Evolutionary conservation across 768 basidiomycete genomes (phyloP).

Genomic region (Pholiota molesta): DNA sequence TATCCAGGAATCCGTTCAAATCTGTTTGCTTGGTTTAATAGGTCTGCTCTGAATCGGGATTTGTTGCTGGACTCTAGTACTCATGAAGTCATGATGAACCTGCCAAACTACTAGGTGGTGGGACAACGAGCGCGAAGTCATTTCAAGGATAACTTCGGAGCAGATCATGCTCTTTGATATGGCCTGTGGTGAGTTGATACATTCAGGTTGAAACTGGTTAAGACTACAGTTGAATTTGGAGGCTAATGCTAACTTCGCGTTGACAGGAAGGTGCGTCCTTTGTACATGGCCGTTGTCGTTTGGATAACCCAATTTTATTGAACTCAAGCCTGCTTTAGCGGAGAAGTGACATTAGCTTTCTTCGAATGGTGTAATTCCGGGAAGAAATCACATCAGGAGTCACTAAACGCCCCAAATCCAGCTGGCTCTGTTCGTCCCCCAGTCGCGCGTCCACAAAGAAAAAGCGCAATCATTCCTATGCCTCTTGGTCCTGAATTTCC

Average conservation of each 20-base stretch:
- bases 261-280: neutral
- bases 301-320: neutral
- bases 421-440: slow-evolving; percentile 8
- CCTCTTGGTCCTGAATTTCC: slow-evolving; percentile 36
- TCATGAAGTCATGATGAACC: neutral
- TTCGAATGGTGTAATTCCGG: slow-evolving; percentile 62
- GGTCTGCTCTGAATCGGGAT: slow-evolving; percentile 27
- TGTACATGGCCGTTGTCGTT: neutral
- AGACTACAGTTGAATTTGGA: neutral
- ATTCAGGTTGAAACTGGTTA: neutral
- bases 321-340: slow-evolving; percentile 39
- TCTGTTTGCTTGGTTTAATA: slow-evolving; percentile 55
- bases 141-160: slow-evolving; percentile 14
- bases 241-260: neutral
- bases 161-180: slow-evolving; percentile 56
- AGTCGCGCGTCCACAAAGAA: slow-evolving; percentile 12
- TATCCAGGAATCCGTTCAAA: slow-evolving; percentile 65
- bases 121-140: slow-evolving; percentile 33
- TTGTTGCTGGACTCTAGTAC: neutral
- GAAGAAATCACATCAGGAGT: slow-evolving; percentile 25
- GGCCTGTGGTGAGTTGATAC: slow-evolving; percentile 47
- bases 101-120: slow-evolving; percentile 33
- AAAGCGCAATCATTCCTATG: slow-evolving; percentile 28
- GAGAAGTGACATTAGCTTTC: slow-evolving; percentile 63
- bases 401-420: neutral